These are phyloP conservation scores for Meripilus lineatus DNA, from an alignment of 1,284 basidiomycete genomes.

Conservation along the genomic window DNA sequence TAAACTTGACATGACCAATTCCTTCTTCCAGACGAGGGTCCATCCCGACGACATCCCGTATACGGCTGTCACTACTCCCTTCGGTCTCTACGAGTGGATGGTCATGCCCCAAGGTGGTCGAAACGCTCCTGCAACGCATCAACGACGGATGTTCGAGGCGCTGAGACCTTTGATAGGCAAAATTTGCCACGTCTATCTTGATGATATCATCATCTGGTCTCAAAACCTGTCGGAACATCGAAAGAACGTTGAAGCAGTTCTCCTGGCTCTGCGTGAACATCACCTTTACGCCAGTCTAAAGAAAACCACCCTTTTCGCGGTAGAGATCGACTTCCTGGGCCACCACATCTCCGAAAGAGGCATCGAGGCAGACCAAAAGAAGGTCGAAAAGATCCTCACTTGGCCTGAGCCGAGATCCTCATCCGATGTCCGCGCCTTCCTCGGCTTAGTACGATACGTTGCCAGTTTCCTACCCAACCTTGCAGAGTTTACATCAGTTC, in stretches of 20 bases:
- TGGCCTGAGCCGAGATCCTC: slow-evolving; percentile 30
- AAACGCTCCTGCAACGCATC: slow-evolving; percentile 35
- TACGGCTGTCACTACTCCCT: slow-evolving; percentile 35
- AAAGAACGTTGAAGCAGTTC: slow-evolving; percentile 23
- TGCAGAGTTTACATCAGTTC: slow-evolving; percentile 25
- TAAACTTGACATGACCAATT: slow-evolving; percentile 38
- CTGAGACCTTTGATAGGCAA: slow-evolving; percentile 28
- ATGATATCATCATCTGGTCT: slow-evolving; percentile 43
- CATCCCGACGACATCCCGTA: slow-evolving; percentile 30
- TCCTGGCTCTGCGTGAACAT: slow-evolving; percentile 19
- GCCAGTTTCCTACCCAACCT: slow-evolving; percentile 30
- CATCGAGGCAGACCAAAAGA: slow-evolving; percentile 1
- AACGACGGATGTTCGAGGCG: slow-evolving; percentile 27
- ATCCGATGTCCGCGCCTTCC: slow-evolving; percentile 28
- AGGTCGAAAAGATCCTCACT: slow-evolving; percentile 27
- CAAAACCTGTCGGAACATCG: slow-evolving; percentile 30
- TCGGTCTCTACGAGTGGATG: slow-evolving; percentile 35
- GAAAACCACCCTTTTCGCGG: slow-evolving; percentile 22
- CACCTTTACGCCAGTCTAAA: slow-evolving; percentile 24
- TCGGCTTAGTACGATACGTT: slow-evolving; percentile 35
- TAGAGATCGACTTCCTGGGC: slow-evolving; percentile 19
- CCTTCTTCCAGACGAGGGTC: slow-evolving; percentile 36
- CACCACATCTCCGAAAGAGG: slow-evolving; percentile 16
- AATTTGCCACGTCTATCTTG: slow-evolving; percentile 37
- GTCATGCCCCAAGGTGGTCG: slow-evolving; percentile 38